Conservation (phyloP, 164 flowering plant species). For the Macadamia integrifolia region DNA sequence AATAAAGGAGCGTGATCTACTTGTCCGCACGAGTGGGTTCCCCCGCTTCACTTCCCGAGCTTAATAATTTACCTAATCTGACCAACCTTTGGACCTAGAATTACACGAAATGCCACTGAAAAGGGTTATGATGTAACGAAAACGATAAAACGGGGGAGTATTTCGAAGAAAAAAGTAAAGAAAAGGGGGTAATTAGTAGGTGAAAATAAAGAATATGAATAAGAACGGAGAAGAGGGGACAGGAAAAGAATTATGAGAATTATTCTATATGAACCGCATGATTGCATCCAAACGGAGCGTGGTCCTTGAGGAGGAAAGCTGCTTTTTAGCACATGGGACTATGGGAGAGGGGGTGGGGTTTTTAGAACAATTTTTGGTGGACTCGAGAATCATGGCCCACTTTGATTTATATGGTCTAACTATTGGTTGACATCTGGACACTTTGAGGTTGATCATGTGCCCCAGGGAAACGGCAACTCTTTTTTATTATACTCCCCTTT, state of each 20-base stretch:
- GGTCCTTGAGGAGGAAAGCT: slow-evolving; percentile 50
- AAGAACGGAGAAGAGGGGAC: slow-evolving; percentile 9
- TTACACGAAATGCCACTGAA: too few species aligned
- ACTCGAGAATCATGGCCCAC: slow-evolving; percentile 21
- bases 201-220: neutral
- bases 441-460: slow-evolving; percentile 22
- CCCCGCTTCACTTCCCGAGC: slow-evolving; percentile 36
- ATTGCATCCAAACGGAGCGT: slow-evolving; percentile 79
- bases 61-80: too few species aligned
- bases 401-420: slow-evolving; percentile 11
- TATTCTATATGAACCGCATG: slow-evolving; percentile 60
- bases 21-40: slow-evolving; percentile 55
- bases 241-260: slow-evolving; percentile 38
- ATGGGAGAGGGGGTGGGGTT: too few species aligned
- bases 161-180: neutral
- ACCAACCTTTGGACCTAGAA: too few species aligned
- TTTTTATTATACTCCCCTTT: neutral
- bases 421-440: neutral
- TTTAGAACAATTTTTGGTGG: slow-evolving; percentile 9
- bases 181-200: too few species aligned
- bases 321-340: slow-evolving; percentile 63
- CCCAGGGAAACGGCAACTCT: slow-evolving; percentile 16
- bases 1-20: slow-evolving; percentile 31
- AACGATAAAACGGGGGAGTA: neutral
- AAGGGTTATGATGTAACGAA: slow-evolving; percentile 1